Evolutionary conservation across 2,329 filamentous ascomycete genomes (phyloP).

Genomic region (Aspergillus costaricaensis): DNA sequence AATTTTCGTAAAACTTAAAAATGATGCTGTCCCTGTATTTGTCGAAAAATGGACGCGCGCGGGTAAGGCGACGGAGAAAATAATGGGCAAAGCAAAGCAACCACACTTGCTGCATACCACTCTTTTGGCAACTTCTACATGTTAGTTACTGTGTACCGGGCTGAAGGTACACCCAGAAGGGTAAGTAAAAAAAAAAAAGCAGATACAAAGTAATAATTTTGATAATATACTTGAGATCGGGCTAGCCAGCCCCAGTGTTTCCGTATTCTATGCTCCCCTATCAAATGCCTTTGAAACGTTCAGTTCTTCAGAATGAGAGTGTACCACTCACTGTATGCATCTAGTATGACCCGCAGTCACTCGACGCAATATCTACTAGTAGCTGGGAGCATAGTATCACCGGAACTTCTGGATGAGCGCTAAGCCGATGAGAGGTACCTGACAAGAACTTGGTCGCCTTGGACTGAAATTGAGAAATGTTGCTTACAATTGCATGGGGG

Average conservation of each 20-base stretch:
- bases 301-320: constrained; percentile 1
- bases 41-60: neutral
- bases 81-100: neutral
- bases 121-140: neutral
- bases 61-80: constrained; percentile 4
- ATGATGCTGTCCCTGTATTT: neutral
- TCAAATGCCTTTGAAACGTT: neutral
- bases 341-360: neutral
- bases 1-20: neutral
- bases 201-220: neutral
- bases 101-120: neutral
- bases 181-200: neutral
- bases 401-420: neutral
- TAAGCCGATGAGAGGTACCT: neutral
- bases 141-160: neutral
- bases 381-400: neutral
- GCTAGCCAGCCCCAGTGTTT: neutral
- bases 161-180: neutral
- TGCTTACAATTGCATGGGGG: neutral
- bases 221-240: neutral
- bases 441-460: neutral
- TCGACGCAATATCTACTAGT: neutral
- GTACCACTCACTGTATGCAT: neutral
- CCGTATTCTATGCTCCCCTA: neutral
- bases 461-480: neutral